phyloP scores from a whole-genome alignment of 345 rosid species.

The Murraya paniculata region DNA sequence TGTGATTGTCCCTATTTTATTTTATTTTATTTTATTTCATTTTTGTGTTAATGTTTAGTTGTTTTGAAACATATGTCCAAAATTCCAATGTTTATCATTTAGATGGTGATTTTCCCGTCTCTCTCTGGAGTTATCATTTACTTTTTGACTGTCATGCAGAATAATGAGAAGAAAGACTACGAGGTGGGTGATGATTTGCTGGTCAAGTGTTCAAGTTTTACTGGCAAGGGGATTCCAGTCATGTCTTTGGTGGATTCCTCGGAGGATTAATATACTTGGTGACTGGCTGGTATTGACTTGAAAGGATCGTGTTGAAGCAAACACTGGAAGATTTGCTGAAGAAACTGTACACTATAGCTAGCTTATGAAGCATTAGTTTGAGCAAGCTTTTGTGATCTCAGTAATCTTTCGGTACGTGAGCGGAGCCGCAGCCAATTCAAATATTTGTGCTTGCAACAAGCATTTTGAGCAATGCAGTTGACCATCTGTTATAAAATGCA shows the following conservation, averaged over 20 bases:
- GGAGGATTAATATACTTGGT: neutral
- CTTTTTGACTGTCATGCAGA: constrained; percentile 36
- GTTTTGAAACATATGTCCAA: neutral
- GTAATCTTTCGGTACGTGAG: neutral
- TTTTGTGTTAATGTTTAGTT: no score
- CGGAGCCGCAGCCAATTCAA: neutral
- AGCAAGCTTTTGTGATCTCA: neutral
- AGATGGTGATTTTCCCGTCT: neutral
- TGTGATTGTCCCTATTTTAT: neutral
- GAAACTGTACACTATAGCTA: neutral
- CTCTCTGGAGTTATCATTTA: neutral
- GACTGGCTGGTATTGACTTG: neutral
- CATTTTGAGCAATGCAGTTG: neutral
- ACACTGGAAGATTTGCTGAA: neutral
- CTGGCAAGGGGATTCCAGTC: constrained; percentile 72
- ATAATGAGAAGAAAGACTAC: constrained; percentile 36
- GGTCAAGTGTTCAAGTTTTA: constrained; percentile 73
- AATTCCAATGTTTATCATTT: neutral
- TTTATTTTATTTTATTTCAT: no score
- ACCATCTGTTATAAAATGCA: neutral
- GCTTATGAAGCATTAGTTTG: neutral
- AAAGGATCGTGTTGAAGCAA: neutral
- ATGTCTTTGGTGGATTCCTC: constrained; percentile 49
- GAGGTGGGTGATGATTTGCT: constrained; percentile 55
- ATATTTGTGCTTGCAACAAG: neutral